These are phyloP conservation scores for Coemansia sp. DNA, from an alignment of 192 early-diverging fungal genomes.

Conservation along the genomic window DNA sequence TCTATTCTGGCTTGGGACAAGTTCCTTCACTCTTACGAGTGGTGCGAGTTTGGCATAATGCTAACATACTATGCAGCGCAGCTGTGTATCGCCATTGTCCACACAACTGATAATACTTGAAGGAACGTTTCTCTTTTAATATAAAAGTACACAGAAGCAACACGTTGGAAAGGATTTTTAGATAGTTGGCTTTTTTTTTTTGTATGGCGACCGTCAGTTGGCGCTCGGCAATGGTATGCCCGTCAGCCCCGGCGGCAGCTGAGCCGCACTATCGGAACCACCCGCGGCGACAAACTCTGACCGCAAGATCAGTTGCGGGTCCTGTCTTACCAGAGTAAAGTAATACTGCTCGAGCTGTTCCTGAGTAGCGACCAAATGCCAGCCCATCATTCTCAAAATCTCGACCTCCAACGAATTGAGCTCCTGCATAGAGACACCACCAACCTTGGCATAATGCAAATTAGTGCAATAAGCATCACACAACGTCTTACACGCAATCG, in stretches of 20 bases:
- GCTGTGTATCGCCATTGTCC: slow-evolving; percentile 41
- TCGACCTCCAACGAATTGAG: slow-evolving; percentile 94
- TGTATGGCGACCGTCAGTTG: background rate
- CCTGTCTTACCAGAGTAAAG: slow-evolving; percentile 83
- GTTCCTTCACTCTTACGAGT: slow-evolving; percentile 24
- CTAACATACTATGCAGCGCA: slow-evolving; percentile 50
- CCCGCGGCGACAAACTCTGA: slow-evolving; percentile 22
- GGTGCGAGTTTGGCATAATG: slow-evolving; percentile 49
- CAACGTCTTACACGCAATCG: slow-evolving; percentile 82
- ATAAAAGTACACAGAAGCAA: slow-evolving; percentile 11
- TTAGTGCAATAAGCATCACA: slow-evolving; percentile 97
- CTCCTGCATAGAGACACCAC: slow-evolving; percentile 91
- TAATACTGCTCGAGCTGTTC: slow-evolving; percentile 91
- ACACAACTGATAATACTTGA: slow-evolving; percentile 1
- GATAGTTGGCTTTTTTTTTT: background rate
- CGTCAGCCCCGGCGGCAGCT: background rate
- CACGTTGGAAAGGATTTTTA: background rate
- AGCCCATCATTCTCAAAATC: slow-evolving; percentile 84
- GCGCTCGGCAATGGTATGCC: background rate
- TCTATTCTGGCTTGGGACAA: slow-evolving; percentile 47
- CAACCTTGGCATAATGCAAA: slow-evolving; percentile 92
- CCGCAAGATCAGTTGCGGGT: slow-evolving; percentile 58
- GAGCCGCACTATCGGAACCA: background rate
- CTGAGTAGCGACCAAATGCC: slow-evolving; percentile 79
- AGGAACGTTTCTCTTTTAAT: background rate